Conservation (phyloP, 108 stramenopile genomes). For the Ochromonas danica region DNA sequence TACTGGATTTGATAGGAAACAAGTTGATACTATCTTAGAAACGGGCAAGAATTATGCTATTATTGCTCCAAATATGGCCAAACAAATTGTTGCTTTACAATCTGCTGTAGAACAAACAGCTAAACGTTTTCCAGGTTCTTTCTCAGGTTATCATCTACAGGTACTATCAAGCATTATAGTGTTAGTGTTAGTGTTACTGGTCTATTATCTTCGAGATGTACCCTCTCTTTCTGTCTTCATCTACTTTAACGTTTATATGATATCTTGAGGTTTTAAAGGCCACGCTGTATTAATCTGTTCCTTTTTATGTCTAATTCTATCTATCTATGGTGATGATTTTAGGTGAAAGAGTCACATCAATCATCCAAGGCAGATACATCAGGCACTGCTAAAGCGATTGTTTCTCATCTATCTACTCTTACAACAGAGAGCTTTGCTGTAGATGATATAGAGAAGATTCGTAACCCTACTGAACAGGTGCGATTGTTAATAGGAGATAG, state of each 20-base stretch:
- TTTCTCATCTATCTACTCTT: conserved; percentile 45
- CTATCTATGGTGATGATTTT: too few species aligned
- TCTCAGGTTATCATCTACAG: conserved; percentile 83
- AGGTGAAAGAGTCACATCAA: conserved; percentile 84
- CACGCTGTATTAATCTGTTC: too few species aligned
- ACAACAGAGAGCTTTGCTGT: conserved; percentile 67
- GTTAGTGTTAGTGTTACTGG: too few species aligned
- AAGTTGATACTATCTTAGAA: conserved; percentile 34
- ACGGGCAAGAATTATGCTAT: conserved; percentile 71
- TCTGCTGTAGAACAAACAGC: conserved; percentile 84
- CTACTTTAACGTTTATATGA: too few species aligned
- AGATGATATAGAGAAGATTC: conserved; percentile 82
- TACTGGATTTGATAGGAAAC: conserved; percentile 79
- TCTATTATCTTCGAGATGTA: too few species aligned
- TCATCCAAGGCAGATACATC: conserved; percentile 94
- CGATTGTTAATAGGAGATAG: not conserved
- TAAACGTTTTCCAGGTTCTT: conserved; percentile 78
- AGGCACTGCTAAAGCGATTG: conserved; percentile 87
- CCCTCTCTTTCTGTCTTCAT: too few species aligned
- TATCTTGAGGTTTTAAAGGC: too few species aligned
- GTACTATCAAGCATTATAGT: too few species aligned
- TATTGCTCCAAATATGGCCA: conserved; percentile 99
- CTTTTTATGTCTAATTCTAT: too few species aligned
- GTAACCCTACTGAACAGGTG: conserved; percentile 71
- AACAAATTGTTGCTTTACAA: conserved; percentile 98